Conservation (phyloP, 768 basidiomycete species). For the Russula abietina region DNA sequence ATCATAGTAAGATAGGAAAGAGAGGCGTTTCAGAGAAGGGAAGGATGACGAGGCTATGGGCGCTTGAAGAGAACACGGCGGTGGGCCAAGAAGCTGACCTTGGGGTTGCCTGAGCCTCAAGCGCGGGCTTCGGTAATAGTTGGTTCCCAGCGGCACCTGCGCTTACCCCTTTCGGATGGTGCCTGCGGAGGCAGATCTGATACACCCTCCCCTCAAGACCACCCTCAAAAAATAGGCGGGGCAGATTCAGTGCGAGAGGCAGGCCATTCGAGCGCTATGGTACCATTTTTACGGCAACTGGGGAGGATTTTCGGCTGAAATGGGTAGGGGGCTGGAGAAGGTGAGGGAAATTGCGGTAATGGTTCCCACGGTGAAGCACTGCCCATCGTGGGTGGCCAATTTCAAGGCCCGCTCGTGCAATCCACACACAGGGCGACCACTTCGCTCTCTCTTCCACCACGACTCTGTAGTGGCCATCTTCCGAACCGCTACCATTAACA, state of each 20-base stretch:
- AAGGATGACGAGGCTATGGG: slow-evolving; percentile 5
- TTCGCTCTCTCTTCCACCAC: slow-evolving; percentile 24
- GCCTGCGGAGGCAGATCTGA: slow-evolving; percentile 24
- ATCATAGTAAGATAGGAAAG: neutral
- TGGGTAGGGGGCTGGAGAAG: slow-evolving; percentile 8
- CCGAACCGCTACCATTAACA: slow-evolving; percentile 2
- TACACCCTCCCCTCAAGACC: neutral
- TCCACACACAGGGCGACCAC: slow-evolving; percentile 22
- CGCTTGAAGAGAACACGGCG: slow-evolving; percentile 12
- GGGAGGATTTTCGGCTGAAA: neutral
- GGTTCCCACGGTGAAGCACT: slow-evolving; percentile 24
- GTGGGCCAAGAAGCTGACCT: slow-evolving; percentile 16
- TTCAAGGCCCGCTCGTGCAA: slow-evolving; percentile 26
- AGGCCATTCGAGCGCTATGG: neutral
- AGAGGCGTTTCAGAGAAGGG: slow-evolving; percentile 7
- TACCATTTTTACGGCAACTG: neutral
- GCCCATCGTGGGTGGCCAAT: slow-evolving; percentile 26
- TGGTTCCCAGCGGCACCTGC: slow-evolving; percentile 24
- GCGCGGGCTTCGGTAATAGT: slow-evolving; percentile 24
- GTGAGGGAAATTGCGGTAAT: slow-evolving; percentile 22
- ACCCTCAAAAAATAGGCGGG: slow-evolving; percentile 22
- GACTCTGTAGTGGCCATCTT: slow-evolving; percentile 12
- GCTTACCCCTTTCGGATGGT: slow-evolving; percentile 21
- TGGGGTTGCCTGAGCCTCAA: slow-evolving; percentile 21
- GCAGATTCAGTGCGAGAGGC: neutral